phyloP scores from a whole-genome alignment of 306 rosid genomes.

The Styphnolobium japonicum region DNA sequence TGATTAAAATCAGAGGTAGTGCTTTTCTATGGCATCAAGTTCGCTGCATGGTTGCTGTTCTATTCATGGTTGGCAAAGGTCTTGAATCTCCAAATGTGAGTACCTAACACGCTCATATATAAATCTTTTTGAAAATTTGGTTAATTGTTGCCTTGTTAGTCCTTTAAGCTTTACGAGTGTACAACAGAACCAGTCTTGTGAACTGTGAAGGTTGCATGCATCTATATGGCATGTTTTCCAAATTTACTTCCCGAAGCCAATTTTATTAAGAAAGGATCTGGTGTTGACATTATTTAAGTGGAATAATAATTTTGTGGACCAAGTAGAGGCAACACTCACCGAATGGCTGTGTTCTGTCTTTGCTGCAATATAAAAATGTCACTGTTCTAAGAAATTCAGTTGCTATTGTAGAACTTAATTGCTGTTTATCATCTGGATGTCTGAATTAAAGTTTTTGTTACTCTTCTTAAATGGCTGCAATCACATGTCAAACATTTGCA shows the following conservation, averaged over 20 bases:
- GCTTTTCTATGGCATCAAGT: constrained; percentile 99
- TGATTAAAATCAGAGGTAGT: constrained; percentile 69
- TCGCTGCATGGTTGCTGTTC: constrained; percentile 86
- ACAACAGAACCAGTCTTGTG: constrained; percentile 2
- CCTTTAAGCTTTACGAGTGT: constrained; percentile 7
- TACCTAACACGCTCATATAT: constrained; percentile 17
- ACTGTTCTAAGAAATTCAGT: background rate
- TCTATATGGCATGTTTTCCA: background rate
- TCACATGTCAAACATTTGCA: background rate
- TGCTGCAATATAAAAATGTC: background rate
- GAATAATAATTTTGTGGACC: background rate
- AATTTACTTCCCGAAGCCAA: constrained; percentile 8
- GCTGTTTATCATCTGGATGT: background rate
- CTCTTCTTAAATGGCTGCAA: constrained; percentile 3
- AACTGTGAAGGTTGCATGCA: background rate
- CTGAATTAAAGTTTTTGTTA: background rate
- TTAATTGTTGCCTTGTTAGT: background rate
- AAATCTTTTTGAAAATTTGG: constrained; percentile 7
- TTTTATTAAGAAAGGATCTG: background rate
- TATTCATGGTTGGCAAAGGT: constrained; percentile 86
- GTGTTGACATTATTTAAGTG: background rate
- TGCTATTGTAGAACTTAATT: background rate
- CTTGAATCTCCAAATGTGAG: constrained; percentile 88
- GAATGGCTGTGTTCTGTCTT: background rate
- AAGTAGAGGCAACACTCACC: background rate